These are phyloP conservation scores for Annulohypoxylon nitens DNA, from an alignment of 495 filamentous ascomycete genomes.

Conservation along the genomic window DNA sequence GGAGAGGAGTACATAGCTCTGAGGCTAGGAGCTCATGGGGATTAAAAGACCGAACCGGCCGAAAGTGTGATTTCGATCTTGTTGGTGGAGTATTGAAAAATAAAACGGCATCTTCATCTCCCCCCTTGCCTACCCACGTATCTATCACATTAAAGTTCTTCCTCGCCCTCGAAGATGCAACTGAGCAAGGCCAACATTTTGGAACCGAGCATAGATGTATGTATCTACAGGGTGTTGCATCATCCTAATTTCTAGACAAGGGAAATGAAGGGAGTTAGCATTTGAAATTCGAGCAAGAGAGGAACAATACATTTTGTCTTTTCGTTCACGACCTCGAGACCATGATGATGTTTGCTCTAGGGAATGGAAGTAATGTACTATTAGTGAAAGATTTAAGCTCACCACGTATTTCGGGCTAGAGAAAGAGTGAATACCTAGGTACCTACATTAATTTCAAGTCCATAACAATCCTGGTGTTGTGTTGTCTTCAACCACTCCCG, in stretches of 20 bases:
- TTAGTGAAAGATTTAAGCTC: constrained; percentile 43
- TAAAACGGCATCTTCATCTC: constrained; percentile 13
- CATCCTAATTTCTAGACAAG: constrained; percentile 36
- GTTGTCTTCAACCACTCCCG: no score
- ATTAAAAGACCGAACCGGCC: constrained; percentile 23
- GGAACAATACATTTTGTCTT: constrained; percentile 48
- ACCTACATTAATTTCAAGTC: constrained; percentile 8
- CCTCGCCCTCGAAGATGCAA: constrained; percentile 32
- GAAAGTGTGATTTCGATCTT: constrained; percentile 32
- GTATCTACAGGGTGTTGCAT: constrained; percentile 45
- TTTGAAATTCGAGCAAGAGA: constrained; percentile 45
- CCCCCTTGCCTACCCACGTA: constrained; percentile 44
- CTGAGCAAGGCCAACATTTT: constrained; percentile 44
- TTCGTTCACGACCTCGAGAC: constrained; percentile 44
- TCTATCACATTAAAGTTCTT: constrained; percentile 22
- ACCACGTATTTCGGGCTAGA: constrained; percentile 41
- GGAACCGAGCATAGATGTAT: constrained; percentile 51
- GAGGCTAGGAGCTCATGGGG: constrained; percentile 20
- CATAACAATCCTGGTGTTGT: no score
- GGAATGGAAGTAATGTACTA: constrained; percentile 48
- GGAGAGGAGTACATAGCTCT: constrained; percentile 19
- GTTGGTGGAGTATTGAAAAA: constrained; percentile 29
- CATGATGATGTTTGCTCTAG: constrained; percentile 41
- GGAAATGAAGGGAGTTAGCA: constrained; percentile 36
- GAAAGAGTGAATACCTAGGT: constrained; percentile 38